phyloP scores from a whole-genome alignment of 106 monocot genomes.

The Narthecium ossifragum region DNA sequence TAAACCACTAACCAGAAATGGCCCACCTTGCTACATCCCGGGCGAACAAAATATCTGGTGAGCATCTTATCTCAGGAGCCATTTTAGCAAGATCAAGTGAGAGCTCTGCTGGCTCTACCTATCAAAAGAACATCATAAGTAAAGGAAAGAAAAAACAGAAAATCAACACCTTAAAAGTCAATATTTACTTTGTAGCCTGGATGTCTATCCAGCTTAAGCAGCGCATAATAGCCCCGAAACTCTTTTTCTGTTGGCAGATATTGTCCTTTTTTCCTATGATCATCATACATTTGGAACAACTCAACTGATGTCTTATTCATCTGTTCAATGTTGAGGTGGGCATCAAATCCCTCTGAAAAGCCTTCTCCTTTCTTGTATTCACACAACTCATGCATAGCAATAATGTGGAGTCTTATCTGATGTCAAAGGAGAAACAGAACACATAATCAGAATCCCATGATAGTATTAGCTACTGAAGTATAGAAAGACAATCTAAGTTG shows the following conservation, averaged over 20 bases:
- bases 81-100: slow-evolving; percentile 96
- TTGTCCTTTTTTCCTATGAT: slow-evolving; percentile 71
- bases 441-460: not conserved
- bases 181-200: slow-evolving; percentile 91
- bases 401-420: slow-evolving; percentile 93
- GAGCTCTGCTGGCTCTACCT: slow-evolving; percentile 98
- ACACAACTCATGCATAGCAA: slow-evolving; percentile 96
- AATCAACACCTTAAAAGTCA: slow-evolving; percentile 4
- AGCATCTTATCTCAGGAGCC: slow-evolving; percentile 70
- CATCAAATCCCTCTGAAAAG: slow-evolving; percentile 96
- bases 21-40: slow-evolving; percentile 92
- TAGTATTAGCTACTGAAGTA: not conserved
- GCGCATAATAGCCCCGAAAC: slow-evolving; percentile 96
- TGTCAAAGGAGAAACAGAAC: slow-evolving; percentile 7
- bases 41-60: slow-evolving; percentile 79
- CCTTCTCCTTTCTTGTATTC: slow-evolving; percentile 95
- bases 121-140: slow-evolving; percentile 2
- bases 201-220: slow-evolving; percentile 93
- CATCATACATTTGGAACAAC: slow-evolving; percentile 98
- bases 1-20: too few species aligned
- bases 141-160: not conserved
- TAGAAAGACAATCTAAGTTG: too few species aligned
- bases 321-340: slow-evolving; percentile 97
- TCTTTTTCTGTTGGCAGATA: slow-evolving; percentile 69
- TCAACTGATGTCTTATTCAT: slow-evolving; percentile 99